phyloP scores from a whole-genome alignment of 1,284 basidiomycete species.

The Heterobasidion irregulare region DNA sequence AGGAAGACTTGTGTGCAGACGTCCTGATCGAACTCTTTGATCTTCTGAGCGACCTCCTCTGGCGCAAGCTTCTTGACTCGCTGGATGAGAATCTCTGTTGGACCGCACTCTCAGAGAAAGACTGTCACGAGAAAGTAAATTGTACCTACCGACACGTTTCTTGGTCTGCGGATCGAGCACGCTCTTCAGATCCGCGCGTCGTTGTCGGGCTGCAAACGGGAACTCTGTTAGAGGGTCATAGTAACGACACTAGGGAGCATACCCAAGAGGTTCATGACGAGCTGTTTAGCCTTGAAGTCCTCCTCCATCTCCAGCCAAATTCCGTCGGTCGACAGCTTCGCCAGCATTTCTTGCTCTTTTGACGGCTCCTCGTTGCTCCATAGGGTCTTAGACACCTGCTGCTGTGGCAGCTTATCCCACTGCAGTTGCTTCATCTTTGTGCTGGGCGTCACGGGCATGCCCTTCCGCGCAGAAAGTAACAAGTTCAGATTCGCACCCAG shows the following conservation, averaged over 20 bases:
- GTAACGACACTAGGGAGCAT: conserved; percentile 13
- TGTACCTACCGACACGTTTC: conserved; percentile 75
- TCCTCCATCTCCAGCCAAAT: conserved; percentile 97
- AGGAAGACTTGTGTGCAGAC: conserved; percentile 85
- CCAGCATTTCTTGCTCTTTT: conserved; percentile 71
- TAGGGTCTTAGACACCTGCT: conserved; percentile 76
- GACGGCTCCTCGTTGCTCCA: conserved; percentile 70
- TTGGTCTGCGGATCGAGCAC: conserved; percentile 87
- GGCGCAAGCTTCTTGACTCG: conserved; percentile 76
- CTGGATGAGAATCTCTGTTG: conserved; percentile 81
- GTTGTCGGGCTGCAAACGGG: conserved; percentile 54
- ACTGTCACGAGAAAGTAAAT: no score
- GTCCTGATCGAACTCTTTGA: conserved; percentile 78
- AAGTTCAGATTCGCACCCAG: conserved; percentile 49
- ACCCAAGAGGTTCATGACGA: conserved; percentile 81
- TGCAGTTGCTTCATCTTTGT: conserved; percentile 98
- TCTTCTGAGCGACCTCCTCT: conserved; percentile 77
- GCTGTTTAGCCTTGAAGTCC: conserved; percentile 95
- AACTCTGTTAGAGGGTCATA: not conserved
- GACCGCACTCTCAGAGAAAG: not conserved
- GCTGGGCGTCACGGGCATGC: conserved; percentile 76
- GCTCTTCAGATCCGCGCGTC: conserved; percentile 79
- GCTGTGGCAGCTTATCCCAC: conserved; percentile 94
- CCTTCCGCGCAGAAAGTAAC: conserved; percentile 67
- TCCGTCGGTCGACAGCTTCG: conserved; percentile 75